Percentiles rank a stretch among this genome's conserved stretches.
These are phyloP conservation scores for Biscutella laevigata DNA, from an alignment of 441 rosid species.

Conservation along the genomic window DNA sequence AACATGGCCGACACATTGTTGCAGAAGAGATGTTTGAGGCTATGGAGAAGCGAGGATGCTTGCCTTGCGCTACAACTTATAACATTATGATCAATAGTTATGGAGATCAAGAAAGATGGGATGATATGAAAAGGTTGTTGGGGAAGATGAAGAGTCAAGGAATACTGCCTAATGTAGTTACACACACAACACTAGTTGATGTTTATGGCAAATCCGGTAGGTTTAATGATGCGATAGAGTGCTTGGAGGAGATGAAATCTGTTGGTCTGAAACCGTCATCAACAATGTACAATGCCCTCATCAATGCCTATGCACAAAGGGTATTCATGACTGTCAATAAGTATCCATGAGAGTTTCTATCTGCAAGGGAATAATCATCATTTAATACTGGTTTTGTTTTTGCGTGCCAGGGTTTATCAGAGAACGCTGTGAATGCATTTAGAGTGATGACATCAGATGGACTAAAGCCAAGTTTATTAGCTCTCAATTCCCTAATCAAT, in stretches of 20 bases:
- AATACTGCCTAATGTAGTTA: slow-evolving; percentile 55
- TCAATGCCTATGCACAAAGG: slow-evolving; percentile 96
- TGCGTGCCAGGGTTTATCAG: slow-evolving; percentile 77
- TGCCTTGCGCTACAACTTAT: slow-evolving; percentile 74
- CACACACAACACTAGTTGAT: slow-evolving; percentile 84
- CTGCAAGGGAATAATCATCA: neutral
- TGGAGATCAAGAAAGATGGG: slow-evolving; percentile 85
- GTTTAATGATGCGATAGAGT: slow-evolving; percentile 75
- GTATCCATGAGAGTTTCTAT: neutral
- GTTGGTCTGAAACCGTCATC: slow-evolving; percentile 70
- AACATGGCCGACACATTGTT: slow-evolving; percentile 57
- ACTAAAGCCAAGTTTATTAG: slow-evolving; percentile 70
- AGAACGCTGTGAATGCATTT: slow-evolving; percentile 78
- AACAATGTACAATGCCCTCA: slow-evolving; percentile 89
- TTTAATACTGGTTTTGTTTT: neutral
- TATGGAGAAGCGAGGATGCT: slow-evolving; percentile 65
- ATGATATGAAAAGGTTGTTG: slow-evolving; percentile 58
- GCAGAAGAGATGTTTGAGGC: slow-evolving; percentile 77
- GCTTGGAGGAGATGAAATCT: slow-evolving; percentile 81
- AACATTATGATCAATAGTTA: slow-evolving; percentile 83
- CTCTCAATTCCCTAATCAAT: slow-evolving; percentile 88
- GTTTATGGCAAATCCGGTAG: slow-evolving; percentile 86
- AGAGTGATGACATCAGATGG: slow-evolving; percentile 84
- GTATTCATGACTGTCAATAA: slow-evolving; percentile 28
- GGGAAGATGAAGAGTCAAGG: slow-evolving; percentile 66